A percentile compares a stretch with the other conserved stretches of the same genome.
These are phyloP conservation scores for Phialophora macrospora DNA, from an alignment of 2,329 filamentous ascomycete species.

Conservation along the genomic window DNA sequence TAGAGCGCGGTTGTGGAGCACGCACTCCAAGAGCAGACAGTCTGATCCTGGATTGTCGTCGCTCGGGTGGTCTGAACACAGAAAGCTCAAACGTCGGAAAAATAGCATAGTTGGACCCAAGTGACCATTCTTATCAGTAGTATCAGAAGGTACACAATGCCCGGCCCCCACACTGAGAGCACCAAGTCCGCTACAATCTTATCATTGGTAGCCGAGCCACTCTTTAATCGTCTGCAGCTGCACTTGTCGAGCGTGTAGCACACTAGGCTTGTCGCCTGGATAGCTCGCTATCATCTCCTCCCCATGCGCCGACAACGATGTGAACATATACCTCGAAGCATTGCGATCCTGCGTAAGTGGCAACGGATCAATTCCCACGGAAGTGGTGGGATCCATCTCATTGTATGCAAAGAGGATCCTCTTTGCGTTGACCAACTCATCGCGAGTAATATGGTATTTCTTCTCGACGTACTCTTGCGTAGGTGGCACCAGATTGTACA, in stretches of 20 bases:
- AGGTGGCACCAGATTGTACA: constrained; percentile 12
- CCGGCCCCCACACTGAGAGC: neutral
- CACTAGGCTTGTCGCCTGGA: constrained; percentile 11
- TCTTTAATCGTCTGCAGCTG: constrained; percentile 19
- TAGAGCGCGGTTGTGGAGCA: neutral
- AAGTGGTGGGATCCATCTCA: constrained; percentile 18
- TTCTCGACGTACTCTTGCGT: constrained; percentile 6
- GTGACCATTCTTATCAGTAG: neutral
- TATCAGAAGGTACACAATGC: neutral
- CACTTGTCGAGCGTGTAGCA: constrained; percentile 10
- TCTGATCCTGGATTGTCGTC: neutral
- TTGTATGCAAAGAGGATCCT: constrained; percentile 22
- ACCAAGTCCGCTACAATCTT: neutral
- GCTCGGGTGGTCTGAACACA: neutral
- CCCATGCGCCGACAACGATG: constrained; percentile 16
- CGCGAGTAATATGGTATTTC: constrained; percentile 21
- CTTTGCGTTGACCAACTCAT: constrained; percentile 16
- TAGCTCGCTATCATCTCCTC: constrained; percentile 12
- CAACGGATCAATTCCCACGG: constrained; percentile 17
- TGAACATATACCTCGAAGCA: constrained; percentile 20
- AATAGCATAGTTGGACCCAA: neutral
- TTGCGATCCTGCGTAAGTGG: constrained; percentile 18
- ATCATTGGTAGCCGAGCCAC: constrained; percentile 14
- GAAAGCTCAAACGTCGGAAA: neutral
- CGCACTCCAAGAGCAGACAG: neutral